phyloP scores from a whole-genome alignment of 1,284 basidiomycete species.

The Pholiota adiposa region DNA sequence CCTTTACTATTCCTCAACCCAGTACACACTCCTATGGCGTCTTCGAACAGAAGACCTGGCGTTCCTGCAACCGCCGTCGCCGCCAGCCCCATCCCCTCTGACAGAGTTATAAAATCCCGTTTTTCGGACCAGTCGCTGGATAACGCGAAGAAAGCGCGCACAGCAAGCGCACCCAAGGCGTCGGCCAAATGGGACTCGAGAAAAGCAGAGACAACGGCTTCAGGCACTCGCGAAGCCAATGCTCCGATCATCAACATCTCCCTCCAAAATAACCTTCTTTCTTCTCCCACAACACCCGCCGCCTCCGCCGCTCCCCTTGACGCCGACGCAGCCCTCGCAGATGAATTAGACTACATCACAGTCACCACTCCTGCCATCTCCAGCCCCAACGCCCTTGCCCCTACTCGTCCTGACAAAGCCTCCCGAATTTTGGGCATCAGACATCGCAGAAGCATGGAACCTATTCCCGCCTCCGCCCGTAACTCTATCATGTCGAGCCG shows the following conservation, averaged over 20 bases:
- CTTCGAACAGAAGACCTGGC: slow-evolving; percentile 28
- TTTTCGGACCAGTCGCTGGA: slow-evolving; percentile 42
- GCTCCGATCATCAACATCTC: slow-evolving; percentile 47
- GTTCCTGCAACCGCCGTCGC: slow-evolving; percentile 32
- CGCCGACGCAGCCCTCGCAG: slow-evolving; percentile 47
- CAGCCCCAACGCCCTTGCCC: slow-evolving; percentile 32
- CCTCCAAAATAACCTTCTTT: slow-evolving; percentile 29
- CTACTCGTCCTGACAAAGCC: slow-evolving; percentile 57
- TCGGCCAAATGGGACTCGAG: slow-evolving; percentile 31
- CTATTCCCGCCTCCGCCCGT: slow-evolving; percentile 73
- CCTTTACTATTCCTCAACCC: slow-evolving; percentile 7
- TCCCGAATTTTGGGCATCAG: slow-evolving; percentile 74
- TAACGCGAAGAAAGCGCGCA: slow-evolving; percentile 30
- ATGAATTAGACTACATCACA: slow-evolving; percentile 77
- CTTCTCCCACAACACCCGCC: slow-evolving; percentile 26
- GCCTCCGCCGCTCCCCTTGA: slow-evolving; percentile 32
- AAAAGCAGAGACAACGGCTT: slow-evolving; percentile 31
- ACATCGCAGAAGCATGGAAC: slow-evolving; percentile 78
- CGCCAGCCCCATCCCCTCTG: slow-evolving; percentile 34
- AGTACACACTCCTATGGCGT: slow-evolving; percentile 23
- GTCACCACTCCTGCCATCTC: slow-evolving; percentile 40
- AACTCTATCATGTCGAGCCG: slow-evolving; percentile 78
- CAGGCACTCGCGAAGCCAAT: slow-evolving; percentile 29
- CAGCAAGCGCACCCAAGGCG: slow-evolving; percentile 23
- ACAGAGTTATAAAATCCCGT: slow-evolving; percentile 38